Base-by-base conservation (phyloP, 352 stramenopile genomes). In the Globisporangium cylindrosporum region DNA sequence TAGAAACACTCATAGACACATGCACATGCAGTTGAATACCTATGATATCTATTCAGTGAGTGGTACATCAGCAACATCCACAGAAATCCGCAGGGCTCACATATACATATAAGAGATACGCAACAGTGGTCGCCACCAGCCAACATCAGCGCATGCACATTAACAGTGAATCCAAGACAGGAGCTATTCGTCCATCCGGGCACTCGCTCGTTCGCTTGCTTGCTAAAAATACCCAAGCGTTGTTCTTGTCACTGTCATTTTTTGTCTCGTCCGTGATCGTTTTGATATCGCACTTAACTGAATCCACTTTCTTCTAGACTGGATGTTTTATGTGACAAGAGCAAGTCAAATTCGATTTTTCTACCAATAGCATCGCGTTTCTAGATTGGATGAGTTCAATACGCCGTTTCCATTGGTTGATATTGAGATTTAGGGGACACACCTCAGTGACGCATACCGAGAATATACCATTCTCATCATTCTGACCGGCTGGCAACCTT, bases 281-380 rank as follows among this genome's bases (percentile, higher is more conserved):
- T 14, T 54, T 22, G 10, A 8, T 29, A 8, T 20, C 49, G 49
- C 9, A 56, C 49, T 56, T 56, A 56, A 9, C 22, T 22, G 49
- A 56, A 18, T 9, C 10, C 9, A 20, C 22, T 27, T 56, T 27
- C 2, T 56, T 29, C 49, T 7, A 24, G 18, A 51, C 18, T 56
- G 49, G 49, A 25, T 56, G 8, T 25, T 56, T 56, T 56, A 56
- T 56, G 49, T 56, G 49, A 56, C 49, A 56, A 56, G 49, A n/a
- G 22, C 15, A 51, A 24, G 3, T 1, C 7, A 7, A 7, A 9
- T 24, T 22, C 6, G 6, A 3, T 12, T 24, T 51, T 51, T 51
- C 43, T 51, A 24, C 43, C 43, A 51, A 51, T 51, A 0, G 4
- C 2, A n/a, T 49, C 4, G 6, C 0, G 0, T 48, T n/a, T 4